phyloP scores from a whole-genome alignment of 2,329 filamentous ascomycete species.

The Phyllosticta citrichinensis region DNA sequence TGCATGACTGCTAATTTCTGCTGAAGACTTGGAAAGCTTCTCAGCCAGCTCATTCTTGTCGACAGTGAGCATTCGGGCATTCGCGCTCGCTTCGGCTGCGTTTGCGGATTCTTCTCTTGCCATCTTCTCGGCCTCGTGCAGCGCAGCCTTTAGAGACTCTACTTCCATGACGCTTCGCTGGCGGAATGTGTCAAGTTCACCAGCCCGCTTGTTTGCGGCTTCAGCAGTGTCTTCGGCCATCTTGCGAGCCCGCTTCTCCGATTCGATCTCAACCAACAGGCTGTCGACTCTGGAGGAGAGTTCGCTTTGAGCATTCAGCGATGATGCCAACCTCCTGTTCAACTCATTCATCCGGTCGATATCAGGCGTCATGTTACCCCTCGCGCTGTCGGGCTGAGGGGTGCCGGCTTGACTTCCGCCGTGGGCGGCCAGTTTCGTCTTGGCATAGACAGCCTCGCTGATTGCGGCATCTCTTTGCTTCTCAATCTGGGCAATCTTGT shows the following conservation, averaged over 20 bases:
- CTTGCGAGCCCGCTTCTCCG: constrained; percentile 70
- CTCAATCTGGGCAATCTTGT: constrained; percentile 85
- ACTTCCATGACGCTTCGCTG: constrained; percentile 77
- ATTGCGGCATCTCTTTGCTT: constrained; percentile 92
- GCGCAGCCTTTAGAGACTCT: constrained; percentile 73
- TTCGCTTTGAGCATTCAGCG: constrained; percentile 68
- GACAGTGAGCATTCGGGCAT: constrained; percentile 65
- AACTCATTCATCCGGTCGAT: constrained; percentile 65
- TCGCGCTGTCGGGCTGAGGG: constrained; percentile 44
- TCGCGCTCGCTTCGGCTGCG: constrained; percentile 64
- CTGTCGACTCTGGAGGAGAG: constrained; percentile 68
- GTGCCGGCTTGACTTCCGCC: constrained; percentile 55
- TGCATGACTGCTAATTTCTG: constrained; percentile 59
- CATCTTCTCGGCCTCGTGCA: constrained; percentile 69
- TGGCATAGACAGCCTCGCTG: constrained; percentile 87
- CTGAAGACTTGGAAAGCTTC: constrained; percentile 57
- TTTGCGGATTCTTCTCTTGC: constrained; percentile 73
- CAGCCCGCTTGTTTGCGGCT: constrained; percentile 71
- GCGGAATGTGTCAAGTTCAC: constrained; percentile 73
- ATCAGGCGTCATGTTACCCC: constrained; percentile 49
- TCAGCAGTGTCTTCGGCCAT: constrained; percentile 81
- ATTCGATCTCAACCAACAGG: constrained; percentile 59
- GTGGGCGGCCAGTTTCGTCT: constrained; percentile 80
- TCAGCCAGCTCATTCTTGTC: constrained; percentile 70
- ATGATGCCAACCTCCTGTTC: constrained; percentile 70